Percentiles rank a stretch among this genome's conserved stretches.
Conservation (phyloP, 768 basidiomycete species). For the Podaxis sp. region DNA sequence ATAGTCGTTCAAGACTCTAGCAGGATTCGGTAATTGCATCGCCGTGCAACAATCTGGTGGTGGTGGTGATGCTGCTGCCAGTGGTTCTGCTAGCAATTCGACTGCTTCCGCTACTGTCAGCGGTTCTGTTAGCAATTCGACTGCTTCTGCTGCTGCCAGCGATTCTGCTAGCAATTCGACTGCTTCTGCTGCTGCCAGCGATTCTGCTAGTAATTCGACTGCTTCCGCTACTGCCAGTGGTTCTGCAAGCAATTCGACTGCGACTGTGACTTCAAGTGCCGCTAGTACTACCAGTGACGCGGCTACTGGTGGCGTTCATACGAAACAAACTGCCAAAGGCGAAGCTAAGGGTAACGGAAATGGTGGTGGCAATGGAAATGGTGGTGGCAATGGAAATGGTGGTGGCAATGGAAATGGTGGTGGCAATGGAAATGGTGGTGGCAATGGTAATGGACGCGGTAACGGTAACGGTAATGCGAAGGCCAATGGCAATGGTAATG, state of each 20-base stretch:
- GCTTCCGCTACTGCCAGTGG: constrained; percentile 7
- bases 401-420: not conserved
- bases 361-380: no score
- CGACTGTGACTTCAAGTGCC: constrained; percentile 9
- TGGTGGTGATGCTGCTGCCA: constrained; percentile 15
- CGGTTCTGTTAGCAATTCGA: constrained; percentile 12
- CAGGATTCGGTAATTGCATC: constrained; percentile 52
- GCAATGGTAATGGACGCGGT: not conserved
- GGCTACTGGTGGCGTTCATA: not conserved
- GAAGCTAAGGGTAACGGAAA: constrained; percentile 10
- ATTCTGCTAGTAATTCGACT: constrained; percentile 12
- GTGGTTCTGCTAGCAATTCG: constrained; percentile 12
- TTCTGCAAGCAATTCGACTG: constrained; percentile 12
- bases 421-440: not conserved
- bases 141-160: not conserved
- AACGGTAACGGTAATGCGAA: no score
- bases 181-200: constrained; percentile 3
- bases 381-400: not conserved
- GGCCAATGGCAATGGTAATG: not conserved
- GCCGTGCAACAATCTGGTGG: constrained; percentile 36
- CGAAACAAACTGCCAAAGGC: not conserved
- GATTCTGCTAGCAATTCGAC: constrained; percentile 13
- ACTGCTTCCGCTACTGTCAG: constrained; percentile 1
- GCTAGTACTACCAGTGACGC: constrained; percentile 12
- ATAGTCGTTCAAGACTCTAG: constrained; percentile 41